phyloP scores from a whole-genome alignment of 2,329 filamentous ascomycete species.

The Colletotrichum camelliae region DNA sequence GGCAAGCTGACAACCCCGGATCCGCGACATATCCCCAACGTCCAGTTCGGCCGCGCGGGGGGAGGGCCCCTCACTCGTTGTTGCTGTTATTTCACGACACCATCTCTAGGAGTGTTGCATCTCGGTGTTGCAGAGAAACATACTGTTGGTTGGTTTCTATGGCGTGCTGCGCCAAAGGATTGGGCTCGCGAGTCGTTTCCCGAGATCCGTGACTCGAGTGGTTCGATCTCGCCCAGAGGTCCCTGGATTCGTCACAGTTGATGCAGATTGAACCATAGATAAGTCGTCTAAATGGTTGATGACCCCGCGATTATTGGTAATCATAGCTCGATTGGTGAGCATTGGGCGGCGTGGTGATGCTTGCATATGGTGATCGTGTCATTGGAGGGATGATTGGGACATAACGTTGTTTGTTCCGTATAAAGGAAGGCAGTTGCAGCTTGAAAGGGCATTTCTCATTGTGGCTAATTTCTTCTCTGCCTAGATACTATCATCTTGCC shows the following conservation, averaged over 20 bases:
- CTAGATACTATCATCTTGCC: neutral
- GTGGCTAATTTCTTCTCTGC: accelerated
- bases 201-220: neutral
- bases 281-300: neutral
- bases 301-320: constrained; percentile 19
- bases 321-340: neutral
- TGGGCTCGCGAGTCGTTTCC: neutral
- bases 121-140: neutral
- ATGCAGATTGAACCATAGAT: constrained; percentile 13
- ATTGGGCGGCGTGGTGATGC: neutral
- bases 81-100: neutral
- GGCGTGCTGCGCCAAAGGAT: constrained; percentile 3
- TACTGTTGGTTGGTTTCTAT: neutral
- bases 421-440: neutral
- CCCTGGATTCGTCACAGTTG: constrained; percentile 1
- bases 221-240: neutral
- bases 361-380: neutral
- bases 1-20: neutral
- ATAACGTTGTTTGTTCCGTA: neutral
- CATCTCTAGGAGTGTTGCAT: neutral
- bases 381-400: neutral
- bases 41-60: neutral
- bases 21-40: neutral
- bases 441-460: accelerated
- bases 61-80: neutral